Percentiles rank a stretch among this genome's conserved stretches.
These are phyloP conservation scores for Beta macrorhiza DNA, from an alignment of 179 eudicot genomes.

Conservation along the genomic window DNA sequence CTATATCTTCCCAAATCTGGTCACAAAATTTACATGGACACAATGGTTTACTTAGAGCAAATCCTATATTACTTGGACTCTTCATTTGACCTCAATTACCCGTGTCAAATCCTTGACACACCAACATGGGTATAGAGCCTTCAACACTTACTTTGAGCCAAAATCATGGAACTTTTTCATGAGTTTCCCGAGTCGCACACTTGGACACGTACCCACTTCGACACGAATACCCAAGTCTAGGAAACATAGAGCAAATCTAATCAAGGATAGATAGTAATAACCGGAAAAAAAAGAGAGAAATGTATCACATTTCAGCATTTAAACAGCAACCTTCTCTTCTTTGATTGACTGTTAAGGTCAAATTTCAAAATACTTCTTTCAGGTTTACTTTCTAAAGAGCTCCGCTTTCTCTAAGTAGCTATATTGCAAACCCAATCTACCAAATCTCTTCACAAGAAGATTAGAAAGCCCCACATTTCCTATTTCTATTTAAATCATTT, in stretches of 20 bases:
- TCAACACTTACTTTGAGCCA: no score
- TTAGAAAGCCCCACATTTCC: background rate
- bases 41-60: no score
- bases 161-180: no score
- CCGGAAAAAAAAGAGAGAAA: background rate
- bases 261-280: background rate
- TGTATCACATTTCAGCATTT: conserved; percentile 2
- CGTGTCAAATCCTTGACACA: no score
- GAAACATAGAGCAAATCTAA: no score
- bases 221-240: background rate
- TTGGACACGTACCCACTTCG: background rate
- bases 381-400: background rate
- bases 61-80: no score
- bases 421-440: background rate
- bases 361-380: background rate
- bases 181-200: no score
- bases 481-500: background rate
- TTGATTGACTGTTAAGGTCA: background rate
- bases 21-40: no score
- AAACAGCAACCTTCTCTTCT: background rate
- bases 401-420: background rate
- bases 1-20: no score
- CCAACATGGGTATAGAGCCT: no score
- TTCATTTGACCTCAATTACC: no score
- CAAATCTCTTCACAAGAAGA: background rate